Conservation (phyloP, 139 green algal species). For the Chlamydomonas urium region DNA sequence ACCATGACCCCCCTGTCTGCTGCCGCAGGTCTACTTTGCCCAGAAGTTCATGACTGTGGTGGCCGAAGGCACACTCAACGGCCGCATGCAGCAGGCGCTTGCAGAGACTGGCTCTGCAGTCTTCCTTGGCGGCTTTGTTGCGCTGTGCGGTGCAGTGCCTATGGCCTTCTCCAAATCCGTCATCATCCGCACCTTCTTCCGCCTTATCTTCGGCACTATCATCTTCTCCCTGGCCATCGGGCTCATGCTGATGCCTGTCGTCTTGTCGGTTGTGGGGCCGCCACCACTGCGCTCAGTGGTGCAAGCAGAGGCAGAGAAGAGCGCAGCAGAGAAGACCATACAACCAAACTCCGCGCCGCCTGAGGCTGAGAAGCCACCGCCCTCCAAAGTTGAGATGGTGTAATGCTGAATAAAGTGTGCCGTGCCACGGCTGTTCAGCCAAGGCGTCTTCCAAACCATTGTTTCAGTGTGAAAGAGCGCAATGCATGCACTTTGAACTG, state of each 20-base stretch:
- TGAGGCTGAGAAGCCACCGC: too few species aligned
- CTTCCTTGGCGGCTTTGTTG: constrained; percentile 32
- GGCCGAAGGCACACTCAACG: constrained; percentile 25
- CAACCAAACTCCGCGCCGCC: too few species aligned
- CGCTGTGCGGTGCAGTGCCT: constrained; percentile 19
- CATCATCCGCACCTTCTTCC: constrained; percentile 47
- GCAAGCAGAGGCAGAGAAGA: neutral
- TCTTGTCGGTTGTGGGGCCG: constrained; percentile 29
- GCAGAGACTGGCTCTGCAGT: constrained; percentile 35
- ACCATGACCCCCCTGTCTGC: neutral
- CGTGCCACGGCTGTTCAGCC: too few species aligned
- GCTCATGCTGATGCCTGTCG: constrained; percentile 39
- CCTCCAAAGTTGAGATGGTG: too few species aligned
- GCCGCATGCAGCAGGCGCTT: constrained; percentile 27
- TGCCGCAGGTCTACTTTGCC: constrained; percentile 23
- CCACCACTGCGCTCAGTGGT: constrained; percentile 6
- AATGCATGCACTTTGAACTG: too few species aligned
- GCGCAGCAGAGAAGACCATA: too few species aligned
- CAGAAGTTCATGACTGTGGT: constrained; percentile 14
- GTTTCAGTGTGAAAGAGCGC: too few species aligned
- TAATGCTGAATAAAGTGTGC: too few species aligned
- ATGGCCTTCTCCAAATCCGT: constrained; percentile 7
- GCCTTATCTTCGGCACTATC: constrained; percentile 45
- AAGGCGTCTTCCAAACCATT: too few species aligned
- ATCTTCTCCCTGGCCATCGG: constrained; percentile 30